These are phyloP conservation scores for Clathrus columnatus DNA, from an alignment of 768 basidiomycete genomes.

Conservation along the genomic window DNA sequence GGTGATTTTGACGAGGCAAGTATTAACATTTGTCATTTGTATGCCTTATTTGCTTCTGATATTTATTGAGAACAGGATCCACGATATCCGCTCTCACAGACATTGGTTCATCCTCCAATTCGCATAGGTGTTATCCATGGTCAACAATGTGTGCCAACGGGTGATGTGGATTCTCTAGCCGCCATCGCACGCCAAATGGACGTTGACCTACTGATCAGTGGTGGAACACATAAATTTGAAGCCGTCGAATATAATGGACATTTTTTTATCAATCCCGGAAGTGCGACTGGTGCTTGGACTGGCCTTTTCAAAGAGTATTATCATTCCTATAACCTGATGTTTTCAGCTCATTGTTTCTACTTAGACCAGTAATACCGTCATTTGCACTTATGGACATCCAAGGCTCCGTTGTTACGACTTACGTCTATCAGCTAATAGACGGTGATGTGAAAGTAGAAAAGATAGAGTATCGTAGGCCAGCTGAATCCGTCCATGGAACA, in stretches of 20 bases:
- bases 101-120: conserved; percentile 75
- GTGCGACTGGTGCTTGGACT: conserved; percentile 91
- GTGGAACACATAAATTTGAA: conserved; percentile 96
- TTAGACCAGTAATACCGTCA: conserved; percentile 80
- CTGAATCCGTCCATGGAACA: conserved; percentile 7
- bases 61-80: conserved; percentile 35
- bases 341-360: background rate
- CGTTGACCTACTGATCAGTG: conserved; percentile 89
- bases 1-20: conserved; percentile 94
- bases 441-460: conserved; percentile 92
- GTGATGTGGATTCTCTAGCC: conserved; percentile 84
- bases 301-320: conserved; percentile 57
- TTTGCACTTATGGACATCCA: conserved; percentile 98
- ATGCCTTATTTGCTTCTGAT: conserved; percentile 4
- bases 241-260: conserved; percentile 84
- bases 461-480: conserved; percentile 63
- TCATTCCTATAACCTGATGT: background rate
- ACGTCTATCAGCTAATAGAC: conserved; percentile 91
- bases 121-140: conserved; percentile 91
- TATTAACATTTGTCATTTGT: background rate
- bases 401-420: conserved; percentile 93
- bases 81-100: conserved; percentile 70
- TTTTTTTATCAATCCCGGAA: conserved; percentile 95
- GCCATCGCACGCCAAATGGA: conserved; percentile 93
- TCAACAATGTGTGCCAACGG: conserved; percentile 86